Percentiles rank a stretch among this genome's conserved stretches.
These are phyloP conservation scores for Cladophialophora psammophila DNA, from an alignment of 2,329 filamentous ascomycete genomes.

Conservation along the genomic window DNA sequence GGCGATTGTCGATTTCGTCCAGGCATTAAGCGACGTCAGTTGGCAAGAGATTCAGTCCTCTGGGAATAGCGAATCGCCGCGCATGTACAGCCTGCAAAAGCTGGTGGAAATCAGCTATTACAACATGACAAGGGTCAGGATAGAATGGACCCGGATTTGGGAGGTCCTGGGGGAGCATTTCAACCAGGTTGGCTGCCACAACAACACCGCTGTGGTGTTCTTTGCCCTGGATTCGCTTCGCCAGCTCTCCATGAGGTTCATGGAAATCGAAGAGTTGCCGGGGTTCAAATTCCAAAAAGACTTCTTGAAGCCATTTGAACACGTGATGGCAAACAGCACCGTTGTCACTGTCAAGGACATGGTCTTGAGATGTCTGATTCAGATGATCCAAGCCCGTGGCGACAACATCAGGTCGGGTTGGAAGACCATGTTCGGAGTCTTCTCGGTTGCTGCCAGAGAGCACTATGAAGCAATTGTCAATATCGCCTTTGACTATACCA, in stretches of 20 bases:
- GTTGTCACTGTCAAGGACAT: constrained; percentile 96
- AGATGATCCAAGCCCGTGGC: constrained; percentile 97
- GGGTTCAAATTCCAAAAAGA: constrained; percentile 99
- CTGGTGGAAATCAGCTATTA: constrained; percentile 99
- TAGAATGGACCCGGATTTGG: constrained; percentile 99
- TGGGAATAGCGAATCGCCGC: constrained; percentile 90
- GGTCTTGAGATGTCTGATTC: constrained; percentile 92
- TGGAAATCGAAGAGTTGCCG: constrained; percentile 96
- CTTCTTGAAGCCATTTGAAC: constrained; percentile 97
- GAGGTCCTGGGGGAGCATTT: constrained; percentile 97
- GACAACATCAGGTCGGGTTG: constrained; percentile 98
- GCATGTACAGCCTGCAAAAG: constrained; percentile 97
- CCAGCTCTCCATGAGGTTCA: constrained; percentile 96
- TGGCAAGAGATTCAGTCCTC: constrained; percentile 99
- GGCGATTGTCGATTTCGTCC: constrained; percentile 94
- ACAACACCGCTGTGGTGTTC: constrained; percentile 95
- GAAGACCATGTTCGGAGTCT: constrained; percentile 99
- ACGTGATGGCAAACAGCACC: constrained; percentile 91
- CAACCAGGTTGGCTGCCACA: constrained; percentile 95
- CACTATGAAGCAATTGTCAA: constrained; percentile 96
- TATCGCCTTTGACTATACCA: constrained; percentile 95
- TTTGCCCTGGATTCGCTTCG: constrained; percentile 95
- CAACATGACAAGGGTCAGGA: constrained; percentile 98
- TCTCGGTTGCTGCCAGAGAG: constrained; percentile 92
- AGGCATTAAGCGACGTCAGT: constrained; percentile 90